phyloP scores from a whole-genome alignment of 805 yeast genomes.

The Wickerhamomyces rabaulensis region DNA sequence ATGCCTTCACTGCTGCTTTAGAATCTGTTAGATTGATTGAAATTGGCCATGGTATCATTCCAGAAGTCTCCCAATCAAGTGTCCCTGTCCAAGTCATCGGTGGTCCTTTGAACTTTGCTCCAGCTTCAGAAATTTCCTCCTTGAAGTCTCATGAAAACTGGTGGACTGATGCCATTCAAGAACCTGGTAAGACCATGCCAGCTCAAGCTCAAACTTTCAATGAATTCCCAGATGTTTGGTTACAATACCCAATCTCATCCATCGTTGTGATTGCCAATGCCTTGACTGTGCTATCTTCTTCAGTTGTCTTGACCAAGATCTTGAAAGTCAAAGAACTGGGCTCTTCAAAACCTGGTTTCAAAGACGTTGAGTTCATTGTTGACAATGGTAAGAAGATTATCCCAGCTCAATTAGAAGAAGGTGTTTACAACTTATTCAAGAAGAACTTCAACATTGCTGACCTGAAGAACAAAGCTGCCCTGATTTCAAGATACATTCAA shows the following conservation, averaged over 20 bases:
- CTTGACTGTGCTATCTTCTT: constrained; percentile 28
- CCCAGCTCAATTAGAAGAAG: constrained; percentile 8
- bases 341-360: background rate
- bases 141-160: constrained; percentile 18
- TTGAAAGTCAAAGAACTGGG: constrained; percentile 12
- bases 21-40: constrained; percentile 32
- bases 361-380: constrained; percentile 7
- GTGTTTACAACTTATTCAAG: constrained; percentile 4
- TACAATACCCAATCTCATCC: constrained; percentile 32
- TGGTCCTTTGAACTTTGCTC: constrained; percentile 25
- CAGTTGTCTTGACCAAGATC: constrained; percentile 20
- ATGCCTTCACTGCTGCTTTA: constrained; percentile 25
- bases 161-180: constrained; percentile 23
- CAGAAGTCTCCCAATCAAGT: constrained; percentile 15
- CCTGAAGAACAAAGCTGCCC: constrained; percentile 15
- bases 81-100: constrained; percentile 23
- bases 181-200: constrained; percentile 16
- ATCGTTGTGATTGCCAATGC: constrained; percentile 25
- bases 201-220: constrained; percentile 16
- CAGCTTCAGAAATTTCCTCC: constrained; percentile 21
- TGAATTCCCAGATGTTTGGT: constrained; percentile 34
- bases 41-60: constrained; percentile 34
- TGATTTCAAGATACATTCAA: constrained; percentile 19
- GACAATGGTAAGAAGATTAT: constrained; percentile 9
- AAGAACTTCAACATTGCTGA: constrained; percentile 10